These are phyloP conservation scores for Xylaria cubensis DNA, from an alignment of 495 filamentous ascomycete genomes.

Conservation along the genomic window DNA sequence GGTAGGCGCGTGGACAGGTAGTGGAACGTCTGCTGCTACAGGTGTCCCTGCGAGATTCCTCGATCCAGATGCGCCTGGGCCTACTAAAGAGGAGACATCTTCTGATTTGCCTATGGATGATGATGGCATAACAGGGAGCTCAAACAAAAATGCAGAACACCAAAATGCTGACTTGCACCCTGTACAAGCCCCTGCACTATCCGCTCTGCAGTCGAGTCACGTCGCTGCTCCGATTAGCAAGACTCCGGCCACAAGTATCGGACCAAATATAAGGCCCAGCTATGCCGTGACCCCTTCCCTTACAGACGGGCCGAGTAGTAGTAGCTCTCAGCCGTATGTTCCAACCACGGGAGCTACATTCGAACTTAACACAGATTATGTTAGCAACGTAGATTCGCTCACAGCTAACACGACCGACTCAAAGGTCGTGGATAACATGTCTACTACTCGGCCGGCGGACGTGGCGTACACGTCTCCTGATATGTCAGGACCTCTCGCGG, in stretches of 20 bases:
- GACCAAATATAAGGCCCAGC: neutral
- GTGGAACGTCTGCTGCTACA: conserved; percentile 61
- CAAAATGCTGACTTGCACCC: neutral
- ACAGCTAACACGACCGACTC: neutral
- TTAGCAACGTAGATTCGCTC: neutral
- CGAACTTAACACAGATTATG: conserved; percentile 9
- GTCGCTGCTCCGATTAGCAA: neutral
- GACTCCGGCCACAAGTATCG: neutral
- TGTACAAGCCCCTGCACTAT: neutral
- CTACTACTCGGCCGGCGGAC: neutral
- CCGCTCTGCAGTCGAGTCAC: neutral
- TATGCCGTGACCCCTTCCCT: neutral
- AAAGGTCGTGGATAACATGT: neutral
- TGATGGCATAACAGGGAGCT: conserved; percentile 17
- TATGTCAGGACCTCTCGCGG: neutral
- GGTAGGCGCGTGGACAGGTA: conserved; percentile 77
- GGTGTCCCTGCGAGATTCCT: conserved; percentile 75
- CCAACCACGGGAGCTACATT: conserved; percentile 25
- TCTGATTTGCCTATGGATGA: conserved; percentile 22
- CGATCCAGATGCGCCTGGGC: conserved; percentile 45
- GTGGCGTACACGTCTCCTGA: neutral
- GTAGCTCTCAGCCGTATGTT: neutral
- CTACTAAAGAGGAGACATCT: conserved; percentile 24
- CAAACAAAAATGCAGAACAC: conserved; percentile 12
- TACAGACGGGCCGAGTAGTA: neutral